A percentile compares a stretch with the other conserved stretches of the same genome.
Conservation (phyloP, 352 stramenopile genomes). For the Pythium scleroteichum region DNA sequence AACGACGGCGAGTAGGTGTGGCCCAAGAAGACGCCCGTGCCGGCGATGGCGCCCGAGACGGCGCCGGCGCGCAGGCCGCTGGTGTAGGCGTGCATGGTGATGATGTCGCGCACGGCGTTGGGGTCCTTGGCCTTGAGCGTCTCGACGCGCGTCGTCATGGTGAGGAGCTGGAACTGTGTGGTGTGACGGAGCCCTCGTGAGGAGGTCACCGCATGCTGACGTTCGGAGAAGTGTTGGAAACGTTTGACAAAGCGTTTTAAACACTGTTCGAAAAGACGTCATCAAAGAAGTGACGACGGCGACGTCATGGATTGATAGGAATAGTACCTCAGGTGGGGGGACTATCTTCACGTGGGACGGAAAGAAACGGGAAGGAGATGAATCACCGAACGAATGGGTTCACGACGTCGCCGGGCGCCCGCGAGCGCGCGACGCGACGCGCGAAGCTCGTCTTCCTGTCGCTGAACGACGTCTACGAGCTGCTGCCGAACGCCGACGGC, state of each 20-base stretch:
- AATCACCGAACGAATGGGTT: slow-evolving; percentile 2
- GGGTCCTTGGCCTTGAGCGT: slow-evolving; percentile 33
- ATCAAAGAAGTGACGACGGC: slow-evolving; percentile 9
- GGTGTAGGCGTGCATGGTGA: slow-evolving; percentile 68
- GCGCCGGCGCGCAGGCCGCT: slow-evolving; percentile 56
- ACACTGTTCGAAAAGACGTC: not conserved
- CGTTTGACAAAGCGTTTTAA: slow-evolving; percentile 14
- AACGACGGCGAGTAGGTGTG: slow-evolving; percentile 70
- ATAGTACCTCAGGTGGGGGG: no score
- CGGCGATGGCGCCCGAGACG: slow-evolving; percentile 29
- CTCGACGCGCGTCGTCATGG: slow-evolving; percentile 14
- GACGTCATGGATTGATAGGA: slow-evolving; percentile 1
- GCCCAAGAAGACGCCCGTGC: slow-evolving; percentile 36
- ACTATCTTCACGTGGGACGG: no score
- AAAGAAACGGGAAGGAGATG: no score
- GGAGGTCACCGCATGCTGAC: not conserved
- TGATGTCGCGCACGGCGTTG: slow-evolving; percentile 62
- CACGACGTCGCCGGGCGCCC: not conserved
- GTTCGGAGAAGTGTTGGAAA: slow-evolving; percentile 16
- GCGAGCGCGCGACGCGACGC: not conserved
- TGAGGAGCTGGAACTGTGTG: slow-evolving; percentile 4
- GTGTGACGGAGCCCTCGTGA: slow-evolving; percentile 6
- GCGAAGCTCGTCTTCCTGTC: slow-evolving; percentile 58
- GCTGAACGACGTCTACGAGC: slow-evolving; percentile 75
- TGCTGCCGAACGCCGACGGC: slow-evolving; percentile 43